Conservation (phyloP, 2,329 filamentous ascomycete species). For the Colletotrichum filicis region DNA sequence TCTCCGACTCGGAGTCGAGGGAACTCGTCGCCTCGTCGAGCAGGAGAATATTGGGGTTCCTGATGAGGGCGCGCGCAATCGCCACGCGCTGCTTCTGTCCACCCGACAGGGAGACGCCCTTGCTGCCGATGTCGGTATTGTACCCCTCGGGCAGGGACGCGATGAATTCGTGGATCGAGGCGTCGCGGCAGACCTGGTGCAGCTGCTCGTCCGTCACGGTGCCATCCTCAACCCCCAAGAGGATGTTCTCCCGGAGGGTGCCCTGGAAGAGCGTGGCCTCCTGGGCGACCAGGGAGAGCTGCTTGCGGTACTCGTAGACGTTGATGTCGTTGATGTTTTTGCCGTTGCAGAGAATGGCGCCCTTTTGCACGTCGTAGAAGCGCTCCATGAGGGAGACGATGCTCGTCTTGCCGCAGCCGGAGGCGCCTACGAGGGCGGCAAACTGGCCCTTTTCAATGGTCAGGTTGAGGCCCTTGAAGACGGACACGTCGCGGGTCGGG, state of each 20-base stretch:
- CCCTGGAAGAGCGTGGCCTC: slow-evolving; percentile 79
- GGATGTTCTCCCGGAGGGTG: slow-evolving; percentile 73
- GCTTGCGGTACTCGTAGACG: slow-evolving; percentile 69
- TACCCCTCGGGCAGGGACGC: slow-evolving; percentile 74
- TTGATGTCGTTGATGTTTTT: slow-evolving; percentile 68
- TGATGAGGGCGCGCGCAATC: slow-evolving; percentile 75
- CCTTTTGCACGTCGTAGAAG: slow-evolving; percentile 76
- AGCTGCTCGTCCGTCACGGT: slow-evolving; percentile 63
- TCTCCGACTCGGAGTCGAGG: slow-evolving; percentile 72
- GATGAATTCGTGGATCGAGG: slow-evolving; percentile 79
- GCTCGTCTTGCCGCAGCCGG: slow-evolving; percentile 78
- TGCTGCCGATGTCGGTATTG: slow-evolving; percentile 73
- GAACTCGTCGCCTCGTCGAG: slow-evolving; percentile 80
- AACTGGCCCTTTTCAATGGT: slow-evolving; percentile 76
- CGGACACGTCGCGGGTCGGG: slow-evolving; percentile 64
- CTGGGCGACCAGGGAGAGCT: slow-evolving; percentile 78
- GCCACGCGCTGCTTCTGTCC: slow-evolving; percentile 78
- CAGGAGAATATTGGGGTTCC: slow-evolving; percentile 73
- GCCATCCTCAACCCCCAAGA: slow-evolving; percentile 69
- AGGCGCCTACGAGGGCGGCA: slow-evolving; percentile 75
- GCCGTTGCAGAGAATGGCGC: slow-evolving; percentile 73
- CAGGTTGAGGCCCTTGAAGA: slow-evolving; percentile 71
- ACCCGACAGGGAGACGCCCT: slow-evolving; percentile 74
- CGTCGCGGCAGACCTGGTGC: slow-evolving; percentile 66
- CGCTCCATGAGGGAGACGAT: slow-evolving; percentile 74